Evolutionary conservation across 306 rosid genomes (phyloP), one percentile per base, ranked within the genome.

Genomic region (Vigna angularis): DNA sequence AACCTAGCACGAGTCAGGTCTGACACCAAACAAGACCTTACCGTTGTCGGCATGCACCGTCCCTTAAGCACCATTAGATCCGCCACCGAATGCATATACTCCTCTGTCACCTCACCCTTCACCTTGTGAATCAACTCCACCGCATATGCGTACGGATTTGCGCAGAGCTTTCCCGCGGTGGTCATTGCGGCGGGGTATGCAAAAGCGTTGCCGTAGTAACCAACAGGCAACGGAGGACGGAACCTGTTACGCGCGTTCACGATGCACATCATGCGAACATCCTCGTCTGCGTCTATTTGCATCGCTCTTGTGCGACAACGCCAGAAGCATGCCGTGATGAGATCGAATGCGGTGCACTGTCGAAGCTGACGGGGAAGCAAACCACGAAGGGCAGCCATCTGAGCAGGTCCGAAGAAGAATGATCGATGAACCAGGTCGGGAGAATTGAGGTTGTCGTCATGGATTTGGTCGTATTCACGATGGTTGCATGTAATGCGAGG

Each of bases 71-170:
- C 91, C 81, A 84, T 15, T 1, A 82, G 17, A 79, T 89, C 88
- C 0, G 86, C 82, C 14, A 74, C 7, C 0, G 94, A 91, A 11
- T 48, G 86, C 18, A 88, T 20, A 38, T 90, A 88, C 16, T 67
- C 73, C 3, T 67, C 56, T 1, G 66, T 64, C 1, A 51, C 73
- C 51, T 18, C 42, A 32, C 6, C 10, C 36, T 75, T 75, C 18
- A 9, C 86, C n/a, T 70, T 81, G 11, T 59, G 68, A 11, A 81
- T 71, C 11, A 81, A 67, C 5, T 81, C 66, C 3, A 81, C 62
- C 0, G 59, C 76, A 75, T 81, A 68, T 0, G 42, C 76, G 8
- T 74, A 49, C 13, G 76, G 49, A 12, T 70, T 74, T 14, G 8
- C 67, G 3, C 56, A 32, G 3, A 76, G 69, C 28, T 77, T 59